Conservation (phyloP, 2,329 filamentous ascomycete genomes). For the Penicillium sp. region DNA sequence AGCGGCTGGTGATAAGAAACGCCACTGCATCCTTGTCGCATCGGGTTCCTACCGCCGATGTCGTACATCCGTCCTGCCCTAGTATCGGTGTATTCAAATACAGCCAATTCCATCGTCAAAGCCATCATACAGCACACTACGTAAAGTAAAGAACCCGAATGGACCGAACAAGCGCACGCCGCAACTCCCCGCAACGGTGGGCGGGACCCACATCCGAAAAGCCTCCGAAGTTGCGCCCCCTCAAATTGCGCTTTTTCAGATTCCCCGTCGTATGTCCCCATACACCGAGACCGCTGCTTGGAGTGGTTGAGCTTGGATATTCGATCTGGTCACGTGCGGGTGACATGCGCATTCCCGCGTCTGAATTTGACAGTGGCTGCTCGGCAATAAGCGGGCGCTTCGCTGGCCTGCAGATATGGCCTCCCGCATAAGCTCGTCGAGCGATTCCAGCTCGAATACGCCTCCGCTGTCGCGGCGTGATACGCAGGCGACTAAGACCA, state of each 20-base stretch:
- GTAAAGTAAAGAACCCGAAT: no score
- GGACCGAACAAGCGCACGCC: no score
- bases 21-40: background rate
- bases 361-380: background rate
- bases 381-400: background rate
- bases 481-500: slow-evolving; percentile 7
- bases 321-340: background rate
- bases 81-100: no score
- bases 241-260: background rate
- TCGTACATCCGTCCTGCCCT: background rate
- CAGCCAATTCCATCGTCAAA: no score
- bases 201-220: no score
- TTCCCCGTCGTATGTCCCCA: background rate
- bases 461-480: slow-evolving; percentile 11
- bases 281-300: background rate
- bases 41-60: background rate
- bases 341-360: background rate
- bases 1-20: background rate
- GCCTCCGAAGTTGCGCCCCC: background rate
- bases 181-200: no score
- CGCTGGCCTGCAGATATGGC: slow-evolving; percentile 8
- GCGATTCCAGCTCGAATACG: slow-evolving; percentile 9
- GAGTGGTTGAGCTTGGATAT: background rate
- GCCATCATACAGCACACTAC: no score
- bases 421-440: slow-evolving; percentile 5